Base-by-base conservation (phyloP, 345 rosid species). In the Pugionium cornutum region DNA sequence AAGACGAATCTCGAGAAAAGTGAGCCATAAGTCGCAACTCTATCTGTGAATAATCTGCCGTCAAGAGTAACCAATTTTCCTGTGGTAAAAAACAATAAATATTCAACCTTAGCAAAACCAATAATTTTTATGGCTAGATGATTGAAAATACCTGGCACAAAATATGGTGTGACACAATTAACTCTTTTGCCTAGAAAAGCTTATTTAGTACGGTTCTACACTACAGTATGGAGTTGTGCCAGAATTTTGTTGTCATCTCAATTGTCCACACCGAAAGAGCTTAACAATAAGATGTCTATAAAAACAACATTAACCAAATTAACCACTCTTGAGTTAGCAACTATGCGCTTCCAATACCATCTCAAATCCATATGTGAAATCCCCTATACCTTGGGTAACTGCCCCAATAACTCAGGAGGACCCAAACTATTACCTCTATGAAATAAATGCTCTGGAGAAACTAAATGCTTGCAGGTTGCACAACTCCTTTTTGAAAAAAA, bases 41-140 rank as follows among this genome's bases (percentile, higher is more conserved):
- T 80, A 92, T 90, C 82, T 92, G 97, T 59, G 97, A 92, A 82
- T 92, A 92, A 84, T 92, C 97, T 56, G 96, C 99, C 35, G 96
- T 78, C 76, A 92, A 73, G 60, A 90, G 67, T 62, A 92, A 57
- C 97, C 97, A 92, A 58, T 88, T 83, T 10, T 89, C 98, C 98
- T 92, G 88, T 78, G 54, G 49, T 41, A 62, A 67, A 33, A 63
- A n/a, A 6, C 28, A 5, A 37, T 25, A 58, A 44, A 44, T 43
- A n/a, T n/a, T 45, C 44, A 52, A 25, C 31, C 35, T 64, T 35
- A 42, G 31, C 25, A 52, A 50, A 58, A 9, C 35, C 7, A 51
- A n/a, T 41, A 59, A 69, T 26, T 40, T 5, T 26, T 50, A 37
- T 37, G 43, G 51, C 29, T 51, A 59, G 53, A 53, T 44, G 60